Conservation (phyloP, 1,139 yeast genomes). For the Pichia terricola region DNA sequence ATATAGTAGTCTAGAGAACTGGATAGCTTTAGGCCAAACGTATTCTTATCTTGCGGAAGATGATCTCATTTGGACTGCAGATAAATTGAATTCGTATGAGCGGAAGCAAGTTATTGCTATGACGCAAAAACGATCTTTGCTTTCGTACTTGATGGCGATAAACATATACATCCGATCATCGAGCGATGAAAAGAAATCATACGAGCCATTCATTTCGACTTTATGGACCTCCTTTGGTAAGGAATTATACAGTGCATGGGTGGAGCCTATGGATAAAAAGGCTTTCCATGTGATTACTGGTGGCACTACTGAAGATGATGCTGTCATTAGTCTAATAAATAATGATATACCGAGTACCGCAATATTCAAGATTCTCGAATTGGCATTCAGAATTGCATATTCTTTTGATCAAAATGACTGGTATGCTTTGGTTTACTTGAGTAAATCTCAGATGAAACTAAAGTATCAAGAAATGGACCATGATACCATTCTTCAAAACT, state of each 20-base stretch:
- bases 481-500: slow-evolving; percentile 29
- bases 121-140: slow-evolving; percentile 57
- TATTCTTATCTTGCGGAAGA: slow-evolving; percentile 77
- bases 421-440: slow-evolving; percentile 49
- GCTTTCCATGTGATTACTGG: slow-evolving; percentile 34
- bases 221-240: slow-evolving; percentile 52
- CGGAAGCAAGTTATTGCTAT: slow-evolving; percentile 54
- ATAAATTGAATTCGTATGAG: slow-evolving; percentile 59
- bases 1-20: slow-evolving; percentile 66
- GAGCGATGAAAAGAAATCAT: slow-evolving; percentile 16
- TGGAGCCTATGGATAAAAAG: slow-evolving; percentile 60
- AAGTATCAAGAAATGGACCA: slow-evolving; percentile 19
- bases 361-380: slow-evolving; percentile 19
- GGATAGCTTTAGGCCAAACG: slow-evolving; percentile 80
- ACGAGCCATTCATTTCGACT: slow-evolving; percentile 29
- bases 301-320: background rate
- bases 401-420: slow-evolving; percentile 44
- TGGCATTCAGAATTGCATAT: slow-evolving; percentile 35
- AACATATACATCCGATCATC: slow-evolving; percentile 32
- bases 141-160: slow-evolving; percentile 75
- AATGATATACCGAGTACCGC: slow-evolving; percentile 21
- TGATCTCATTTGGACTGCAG: slow-evolving; percentile 85
- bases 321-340: slow-evolving; percentile 1
- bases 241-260: slow-evolving; percentile 51
- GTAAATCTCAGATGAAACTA: slow-evolving; percentile 52